Evolutionary conservation across 305 asterid species (phyloP), one percentile per base, ranked within the genome.

Genomic region (Galium porrigens): DNA sequence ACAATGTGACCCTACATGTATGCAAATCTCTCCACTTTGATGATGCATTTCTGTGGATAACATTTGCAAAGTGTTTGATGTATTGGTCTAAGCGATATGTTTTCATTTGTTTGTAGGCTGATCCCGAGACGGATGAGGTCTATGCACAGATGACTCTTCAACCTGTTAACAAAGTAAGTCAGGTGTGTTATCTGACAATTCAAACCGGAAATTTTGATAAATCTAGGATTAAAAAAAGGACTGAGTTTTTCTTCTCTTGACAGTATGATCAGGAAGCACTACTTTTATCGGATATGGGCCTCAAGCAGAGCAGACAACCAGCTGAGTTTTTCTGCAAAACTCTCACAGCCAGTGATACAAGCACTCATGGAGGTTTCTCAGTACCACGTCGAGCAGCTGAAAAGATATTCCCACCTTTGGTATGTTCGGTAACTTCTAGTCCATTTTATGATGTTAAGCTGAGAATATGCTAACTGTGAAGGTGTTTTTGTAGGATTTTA

Each of bases 331-430:
- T 91, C 83, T 91, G 98, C 78, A 91, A 91, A 77, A 91, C 94
- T 73, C 90, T 91, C 48, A 91, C 98, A 7, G 96, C 95, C 22
- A 91, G 98, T 77, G 98, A 89, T 74, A 92, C 98, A 6, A 92
- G 98, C 83, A 92, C 98, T 53, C 98, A 92, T 37, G 98, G 98
- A 54, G 98, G 98, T 30, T 92, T 92, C 69, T 92, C 98, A 14
- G 98, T 92, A 69, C 98, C 98, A 68, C 96, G 98, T 67, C 83
- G 96, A 48, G 96, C 96, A 54, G 98, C 98, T 66, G 98, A 92
- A 84, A 92, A 92, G 86, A 92, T 92, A 68, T 92, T 92, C 75
- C 98, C 98, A 1, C 86, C 96, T 67, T 81, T 92, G 81, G 98
- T 92, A 80, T 65, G 76, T 71, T 60, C 55, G 49, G 4, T 22